Conservation (phyloP, 768 basidiomycete genomes). For the Macrolepiota dolichaula region DNA sequence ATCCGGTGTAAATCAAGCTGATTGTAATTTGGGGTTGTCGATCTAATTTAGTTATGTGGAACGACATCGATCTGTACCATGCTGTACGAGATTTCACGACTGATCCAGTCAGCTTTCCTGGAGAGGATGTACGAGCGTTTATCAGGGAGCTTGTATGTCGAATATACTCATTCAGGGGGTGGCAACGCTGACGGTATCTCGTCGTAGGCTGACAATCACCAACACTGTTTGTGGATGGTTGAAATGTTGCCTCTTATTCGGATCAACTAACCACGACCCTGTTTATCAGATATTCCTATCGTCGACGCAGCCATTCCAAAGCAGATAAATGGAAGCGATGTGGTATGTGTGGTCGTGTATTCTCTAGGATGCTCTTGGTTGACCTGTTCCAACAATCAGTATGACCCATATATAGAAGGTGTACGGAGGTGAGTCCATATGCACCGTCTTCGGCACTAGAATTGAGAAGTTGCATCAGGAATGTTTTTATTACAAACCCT, state of each 20-base stretch:
- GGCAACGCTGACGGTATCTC: neutral
- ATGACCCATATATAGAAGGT: conserved; percentile 65
- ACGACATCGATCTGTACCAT: conserved; percentile 73
- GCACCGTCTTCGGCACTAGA: neutral
- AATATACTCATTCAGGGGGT: neutral
- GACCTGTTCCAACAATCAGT: conserved; percentile 32
- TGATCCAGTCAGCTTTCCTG: conserved; percentile 62
- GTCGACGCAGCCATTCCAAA: conserved; percentile 62
- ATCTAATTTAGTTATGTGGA: conserved; percentile 60
- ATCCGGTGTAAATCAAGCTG: neutral
- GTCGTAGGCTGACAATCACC: conserved; percentile 32
- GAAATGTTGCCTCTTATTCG: neutral
- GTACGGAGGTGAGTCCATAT: conserved; percentile 42
- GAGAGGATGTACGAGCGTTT: conserved; percentile 48
- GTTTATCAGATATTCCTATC: conserved; percentile 58
- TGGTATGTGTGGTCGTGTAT: conserved; percentile 42
- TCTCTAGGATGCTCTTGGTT: neutral
- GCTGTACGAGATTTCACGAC: conserved; percentile 66
- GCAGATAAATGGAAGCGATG: conserved; percentile 55
- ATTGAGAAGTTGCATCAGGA: conserved; percentile 29
- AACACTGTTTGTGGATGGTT: conserved; percentile 35
- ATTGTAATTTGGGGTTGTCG: conserved; percentile 4
- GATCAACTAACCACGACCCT: neutral
- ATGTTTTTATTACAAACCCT: conserved; percentile 72
- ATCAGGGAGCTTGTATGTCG: conserved; percentile 52